These are phyloP conservation scores for Talaromyces marneffei DNA, from an alignment of 2,329 filamentous ascomycete species.

Conservation along the genomic window DNA sequence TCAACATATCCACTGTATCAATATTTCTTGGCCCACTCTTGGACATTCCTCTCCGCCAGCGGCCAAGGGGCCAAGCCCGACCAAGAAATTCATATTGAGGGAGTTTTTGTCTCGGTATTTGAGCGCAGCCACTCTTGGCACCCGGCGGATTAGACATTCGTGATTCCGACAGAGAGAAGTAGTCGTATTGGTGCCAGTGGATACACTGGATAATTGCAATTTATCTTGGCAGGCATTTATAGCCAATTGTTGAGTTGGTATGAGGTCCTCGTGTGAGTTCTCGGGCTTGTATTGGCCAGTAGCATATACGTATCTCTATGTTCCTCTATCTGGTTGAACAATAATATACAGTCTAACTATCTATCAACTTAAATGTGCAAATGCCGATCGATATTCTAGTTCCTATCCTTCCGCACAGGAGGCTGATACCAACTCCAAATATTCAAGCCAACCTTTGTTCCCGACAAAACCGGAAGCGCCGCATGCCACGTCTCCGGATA, in stretches of 20 bases:
- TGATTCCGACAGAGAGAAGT: neutral
- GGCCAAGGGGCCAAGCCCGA: constrained; percentile 7
- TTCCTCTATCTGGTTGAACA: neutral
- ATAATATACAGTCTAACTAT: neutral
- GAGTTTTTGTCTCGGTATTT: neutral
- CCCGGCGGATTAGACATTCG: neutral
- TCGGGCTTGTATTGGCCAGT: neutral
- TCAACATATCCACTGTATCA: neutral
- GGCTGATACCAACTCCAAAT: constrained; percentile 60
- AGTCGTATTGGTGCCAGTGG: neutral
- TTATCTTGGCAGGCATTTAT: neutral
- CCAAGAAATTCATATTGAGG: neutral
- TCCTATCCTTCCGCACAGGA: constrained; percentile 14
- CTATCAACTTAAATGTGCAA: neutral
- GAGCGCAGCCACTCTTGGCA: constrained; percentile 5
- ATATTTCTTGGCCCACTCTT: constrained; percentile 10
- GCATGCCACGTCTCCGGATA: constrained; percentile 58
- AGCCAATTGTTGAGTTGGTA: neutral
- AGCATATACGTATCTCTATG: neutral
- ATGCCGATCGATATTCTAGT: neutral
- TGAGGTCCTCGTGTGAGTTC: neutral
- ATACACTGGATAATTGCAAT: neutral
- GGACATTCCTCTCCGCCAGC: constrained; percentile 12
- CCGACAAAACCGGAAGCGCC: constrained; percentile 51
- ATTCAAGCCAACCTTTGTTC: constrained; percentile 57